These are phyloP conservation scores for Protomyces gravidus DNA, from an alignment of 1,139 yeast genomes.

Conservation along the genomic window DNA sequence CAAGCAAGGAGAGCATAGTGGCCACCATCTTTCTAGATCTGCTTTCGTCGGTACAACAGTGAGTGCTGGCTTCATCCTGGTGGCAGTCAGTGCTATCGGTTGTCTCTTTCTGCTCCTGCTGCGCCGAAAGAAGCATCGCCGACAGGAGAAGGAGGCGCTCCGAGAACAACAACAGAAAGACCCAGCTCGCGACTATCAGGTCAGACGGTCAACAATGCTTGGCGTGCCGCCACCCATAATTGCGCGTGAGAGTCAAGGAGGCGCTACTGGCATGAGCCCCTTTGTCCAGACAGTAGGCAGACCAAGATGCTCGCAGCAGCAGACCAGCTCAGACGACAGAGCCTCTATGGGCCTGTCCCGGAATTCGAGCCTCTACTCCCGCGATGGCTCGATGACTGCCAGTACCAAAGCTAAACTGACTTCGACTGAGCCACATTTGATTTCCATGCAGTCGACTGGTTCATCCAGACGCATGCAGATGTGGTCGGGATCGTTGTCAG, in stretches of 20 bases:
- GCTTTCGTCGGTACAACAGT: too few species aligned
- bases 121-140: background rate
- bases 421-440: background rate
- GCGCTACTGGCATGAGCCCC: background rate
- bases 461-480: too few species aligned
- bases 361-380: background rate
- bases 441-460: background rate
- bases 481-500: too few species aligned
- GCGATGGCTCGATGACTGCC: background rate
- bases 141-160: background rate
- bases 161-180: background rate
- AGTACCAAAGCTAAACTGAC: background rate
- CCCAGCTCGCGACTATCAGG: background rate
- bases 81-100: background rate
- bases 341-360: too few species aligned
- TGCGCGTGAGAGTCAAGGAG: background rate
- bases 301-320: background rate
- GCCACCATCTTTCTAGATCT: too few species aligned
- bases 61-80: too few species aligned
- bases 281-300: background rate
- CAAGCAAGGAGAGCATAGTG: too few species aligned
- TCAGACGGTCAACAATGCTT: background rate
- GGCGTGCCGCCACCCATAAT: background rate
- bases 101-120: background rate
- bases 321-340: background rate